A percentile compares a stretch with the other conserved stretches of the same genome.
phyloP scores from a whole-genome alignment of 1,139 yeast species.

The Magnusiomyces sp. region DNA sequence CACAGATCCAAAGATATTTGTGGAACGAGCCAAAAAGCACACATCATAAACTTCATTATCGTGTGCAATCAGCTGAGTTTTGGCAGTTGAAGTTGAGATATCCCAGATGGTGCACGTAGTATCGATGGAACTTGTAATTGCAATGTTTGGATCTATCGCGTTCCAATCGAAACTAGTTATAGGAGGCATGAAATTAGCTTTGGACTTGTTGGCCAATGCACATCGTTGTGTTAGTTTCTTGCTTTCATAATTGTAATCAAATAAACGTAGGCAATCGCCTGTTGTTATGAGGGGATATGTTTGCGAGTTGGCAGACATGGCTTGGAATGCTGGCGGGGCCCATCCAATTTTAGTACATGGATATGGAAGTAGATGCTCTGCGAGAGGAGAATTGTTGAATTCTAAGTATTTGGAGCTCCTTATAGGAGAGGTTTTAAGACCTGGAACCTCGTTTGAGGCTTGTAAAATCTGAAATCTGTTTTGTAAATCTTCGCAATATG shows the following conservation, averaged over 20 bases:
- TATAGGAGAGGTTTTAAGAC: slow-evolving; percentile 7
- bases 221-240: slow-evolving; percentile 35
- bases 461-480: slow-evolving; percentile 22
- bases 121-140: slow-evolving; percentile 84
- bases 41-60: slow-evolving; percentile 95
- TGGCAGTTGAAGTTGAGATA: slow-evolving; percentile 62
- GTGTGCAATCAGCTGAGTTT: slow-evolving; percentile 92
- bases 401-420: slow-evolving; percentile 14
- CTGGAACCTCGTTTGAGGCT: slow-evolving; percentile 23
- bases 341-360: slow-evolving; percentile 66
- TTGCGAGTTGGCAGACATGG: slow-evolving; percentile 7
- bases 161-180: slow-evolving; percentile 95
- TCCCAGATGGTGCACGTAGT: slow-evolving; percentile 98
- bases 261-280: slow-evolving; percentile 62
- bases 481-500: slow-evolving; percentile 56
- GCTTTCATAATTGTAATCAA: slow-evolving; percentile 41
- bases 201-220: slow-evolving; percentile 36
- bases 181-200: slow-evolving; percentile 38
- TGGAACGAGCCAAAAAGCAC: slow-evolving; percentile 64
- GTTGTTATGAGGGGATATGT: slow-evolving; percentile 50
- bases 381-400: slow-evolving; percentile 25
- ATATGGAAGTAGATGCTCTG: slow-evolving; percentile 51
- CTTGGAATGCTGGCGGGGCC: slow-evolving; percentile 44
- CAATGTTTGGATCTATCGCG: slow-evolving; percentile 53
- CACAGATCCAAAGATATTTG: slow-evolving; percentile 80